A percentile compares a stretch with the other conserved stretches of the same genome.
phyloP scores from a whole-genome alignment of 116 monocot genomes.

The Phalaenopsis hybrid region DNA sequence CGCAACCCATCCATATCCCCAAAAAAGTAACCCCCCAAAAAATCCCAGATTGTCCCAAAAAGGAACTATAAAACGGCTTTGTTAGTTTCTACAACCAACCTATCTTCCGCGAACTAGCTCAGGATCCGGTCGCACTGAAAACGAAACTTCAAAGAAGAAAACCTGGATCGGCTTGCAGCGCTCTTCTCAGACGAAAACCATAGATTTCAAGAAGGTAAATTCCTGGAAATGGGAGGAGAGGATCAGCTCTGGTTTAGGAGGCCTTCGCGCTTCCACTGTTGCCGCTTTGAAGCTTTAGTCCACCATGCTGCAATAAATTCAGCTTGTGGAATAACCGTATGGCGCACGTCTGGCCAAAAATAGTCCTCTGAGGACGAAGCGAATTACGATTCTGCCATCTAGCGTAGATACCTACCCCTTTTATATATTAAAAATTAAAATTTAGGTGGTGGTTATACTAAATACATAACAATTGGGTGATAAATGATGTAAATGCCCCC shows the following conservation, averaged over 20 bases:
- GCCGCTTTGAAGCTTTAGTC: background rate
- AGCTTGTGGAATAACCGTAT: background rate
- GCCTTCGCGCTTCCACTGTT: background rate
- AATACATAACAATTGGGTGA: too few species aligned
- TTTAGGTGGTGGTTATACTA: too few species aligned
- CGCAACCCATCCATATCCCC: background rate
- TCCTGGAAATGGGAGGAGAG: background rate
- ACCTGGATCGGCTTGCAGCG: background rate
- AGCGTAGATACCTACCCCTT: too few species aligned
- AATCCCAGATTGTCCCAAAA: background rate
- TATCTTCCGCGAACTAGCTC: slow-evolving; percentile 3
- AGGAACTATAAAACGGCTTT: background rate
- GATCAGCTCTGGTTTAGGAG: background rate
- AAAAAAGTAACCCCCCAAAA: background rate
- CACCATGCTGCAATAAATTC: background rate
- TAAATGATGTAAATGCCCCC: too few species aligned
- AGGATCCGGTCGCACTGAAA: background rate
- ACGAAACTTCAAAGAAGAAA: slow-evolving; percentile 4
- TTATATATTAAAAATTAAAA: too few species aligned
- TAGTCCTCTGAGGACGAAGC: background rate
- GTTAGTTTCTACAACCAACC: background rate
- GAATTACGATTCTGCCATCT: background rate
- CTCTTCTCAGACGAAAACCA: background rate
- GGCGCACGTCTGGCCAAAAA: background rate
- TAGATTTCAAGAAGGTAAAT: background rate